Percentiles rank a stretch among this genome's conserved stretches.
phyloP scores from a whole-genome alignment of 495 filamentous ascomycete genomes.

The Rostrohypoxylon terebratum region DNA sequence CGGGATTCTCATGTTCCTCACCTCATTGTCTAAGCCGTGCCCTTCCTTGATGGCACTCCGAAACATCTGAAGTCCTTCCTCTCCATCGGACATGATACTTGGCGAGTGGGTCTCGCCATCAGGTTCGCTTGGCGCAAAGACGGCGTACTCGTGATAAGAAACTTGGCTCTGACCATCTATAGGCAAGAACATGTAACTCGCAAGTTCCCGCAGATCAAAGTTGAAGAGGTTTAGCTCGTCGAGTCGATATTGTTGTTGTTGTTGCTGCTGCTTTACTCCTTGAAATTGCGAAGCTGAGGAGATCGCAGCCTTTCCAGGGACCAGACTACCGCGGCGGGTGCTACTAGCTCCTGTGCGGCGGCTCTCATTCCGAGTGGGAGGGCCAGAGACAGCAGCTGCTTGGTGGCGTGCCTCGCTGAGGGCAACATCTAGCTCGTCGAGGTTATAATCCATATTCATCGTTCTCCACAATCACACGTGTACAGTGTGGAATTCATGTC shows the following conservation, averaged over 20 bases:
- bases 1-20: slow-evolving; percentile 18
- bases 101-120: slow-evolving; percentile 43
- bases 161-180: slow-evolving; percentile 39
- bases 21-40: slow-evolving; percentile 46
- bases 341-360: slow-evolving; percentile 45
- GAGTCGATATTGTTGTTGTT: slow-evolving; percentile 17
- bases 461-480: slow-evolving; percentile 23
- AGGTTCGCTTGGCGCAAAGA: slow-evolving; percentile 38
- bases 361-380: slow-evolving; percentile 32
- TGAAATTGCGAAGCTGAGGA: slow-evolving; percentile 19
- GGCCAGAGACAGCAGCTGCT: slow-evolving; percentile 30
- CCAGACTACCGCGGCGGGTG: slow-evolving; percentile 46
- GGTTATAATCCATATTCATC: slow-evolving; percentile 46
- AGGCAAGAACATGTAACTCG: slow-evolving; percentile 34
- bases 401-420: slow-evolving; percentile 46
- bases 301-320: slow-evolving; percentile 33
- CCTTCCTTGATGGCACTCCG: slow-evolving; percentile 44
- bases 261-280: slow-evolving; percentile 25
- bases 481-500: slow-evolving; percentile 26
- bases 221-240: slow-evolving; percentile 45
- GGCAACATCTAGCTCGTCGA: slow-evolving; percentile 46
- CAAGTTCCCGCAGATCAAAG: slow-evolving; percentile 46
- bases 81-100: slow-evolving; percentile 48
- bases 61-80: slow-evolving; percentile 45
- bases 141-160: slow-evolving; percentile 52